A percentile compares a stretch with the other conserved stretches of the same genome.
Conservation (phyloP, 1,284 basidiomycete species). For the Fistulina hepatica region DNA sequence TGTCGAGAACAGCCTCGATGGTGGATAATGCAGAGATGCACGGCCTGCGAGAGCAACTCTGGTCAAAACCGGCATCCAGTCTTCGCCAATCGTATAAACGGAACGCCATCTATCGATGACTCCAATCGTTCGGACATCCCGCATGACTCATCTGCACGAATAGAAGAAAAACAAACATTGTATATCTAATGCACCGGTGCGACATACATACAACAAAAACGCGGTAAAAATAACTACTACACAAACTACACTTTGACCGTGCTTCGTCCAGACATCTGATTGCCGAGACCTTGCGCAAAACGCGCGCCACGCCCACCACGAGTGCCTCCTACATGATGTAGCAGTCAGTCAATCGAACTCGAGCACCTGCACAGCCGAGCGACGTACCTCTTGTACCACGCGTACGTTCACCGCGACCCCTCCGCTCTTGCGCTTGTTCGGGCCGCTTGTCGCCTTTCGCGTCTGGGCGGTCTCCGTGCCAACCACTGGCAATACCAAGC, state of each 20-base stretch:
- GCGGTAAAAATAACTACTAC: not conserved
- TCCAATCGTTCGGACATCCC: not conserved
- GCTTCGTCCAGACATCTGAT: slow-evolving; percentile 50
- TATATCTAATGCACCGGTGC: slow-evolving; percentile 1
- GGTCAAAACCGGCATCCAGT: no score
- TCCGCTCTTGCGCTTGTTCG: slow-evolving; percentile 63
- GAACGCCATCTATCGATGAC: not conserved
- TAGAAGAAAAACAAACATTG: not conserved
- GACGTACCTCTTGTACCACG: slow-evolving; percentile 47
- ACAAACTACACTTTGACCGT: not conserved
- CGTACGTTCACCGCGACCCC: slow-evolving; percentile 56
- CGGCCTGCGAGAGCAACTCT: no score
- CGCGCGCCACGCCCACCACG: slow-evolving; percentile 60
- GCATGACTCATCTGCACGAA: not conserved
- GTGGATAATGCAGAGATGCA: not conserved
- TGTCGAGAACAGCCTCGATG: not conserved
- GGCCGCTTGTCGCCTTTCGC: slow-evolving; percentile 69
- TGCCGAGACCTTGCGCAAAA: slow-evolving; percentile 70
- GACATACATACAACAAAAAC: slow-evolving; percentile 2
- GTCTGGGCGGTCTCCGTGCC: slow-evolving; percentile 62
- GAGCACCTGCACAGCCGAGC: not conserved
- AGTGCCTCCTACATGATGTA: slow-evolving; percentile 34
- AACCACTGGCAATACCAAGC: slow-evolving; percentile 58
- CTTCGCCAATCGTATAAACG: not conserved
- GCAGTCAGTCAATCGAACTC: slow-evolving; percentile 3